These are phyloP conservation scores for Gyromitra esculenta DNA, from an alignment of 2,329 filamentous ascomycete genomes.

Conservation along the genomic window DNA sequence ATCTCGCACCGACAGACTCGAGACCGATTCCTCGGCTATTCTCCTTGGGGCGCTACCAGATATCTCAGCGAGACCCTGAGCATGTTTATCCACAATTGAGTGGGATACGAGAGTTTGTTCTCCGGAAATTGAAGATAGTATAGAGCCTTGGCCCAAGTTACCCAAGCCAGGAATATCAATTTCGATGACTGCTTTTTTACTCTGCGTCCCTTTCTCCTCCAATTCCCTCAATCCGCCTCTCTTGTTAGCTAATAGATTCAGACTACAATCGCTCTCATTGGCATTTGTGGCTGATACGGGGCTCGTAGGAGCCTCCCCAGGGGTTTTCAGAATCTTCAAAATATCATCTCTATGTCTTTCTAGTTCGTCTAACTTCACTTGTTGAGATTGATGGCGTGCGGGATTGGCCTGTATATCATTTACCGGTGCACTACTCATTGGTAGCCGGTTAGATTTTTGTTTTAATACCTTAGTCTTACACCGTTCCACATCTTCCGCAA, in stretches of 20 bases:
- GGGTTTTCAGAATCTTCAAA: slow-evolving; percentile 41
- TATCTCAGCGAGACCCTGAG: background rate
- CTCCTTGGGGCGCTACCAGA: background rate
- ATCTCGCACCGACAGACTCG: background rate
- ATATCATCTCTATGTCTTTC: slow-evolving; percentile 47
- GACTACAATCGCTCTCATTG: background rate
- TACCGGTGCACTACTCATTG: slow-evolving; percentile 38
- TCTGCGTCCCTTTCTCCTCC: background rate
- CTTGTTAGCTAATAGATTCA: background rate
- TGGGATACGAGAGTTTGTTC: background rate
- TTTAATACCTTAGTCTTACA: slow-evolving; percentile 29
- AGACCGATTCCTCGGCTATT: background rate
- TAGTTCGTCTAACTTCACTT: slow-evolving; percentile 45
- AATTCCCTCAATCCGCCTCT: background rate
- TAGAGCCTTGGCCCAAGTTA: background rate
- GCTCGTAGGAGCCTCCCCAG: background rate
- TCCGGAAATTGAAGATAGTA: too few relatives aligned
- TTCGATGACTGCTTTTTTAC: background rate
- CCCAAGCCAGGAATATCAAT: background rate
- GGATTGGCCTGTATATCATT: slow-evolving; percentile 49
- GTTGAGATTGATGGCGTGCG: slow-evolving; percentile 25
- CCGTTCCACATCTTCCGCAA: slow-evolving; percentile 38
- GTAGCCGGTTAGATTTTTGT: background rate
- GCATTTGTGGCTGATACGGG: slow-evolving; percentile 7
- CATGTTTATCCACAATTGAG: background rate